These are phyloP conservation scores for Backusella psychrophila DNA, from an alignment of 192 early-diverging fungal species.

Conservation along the genomic window DNA sequence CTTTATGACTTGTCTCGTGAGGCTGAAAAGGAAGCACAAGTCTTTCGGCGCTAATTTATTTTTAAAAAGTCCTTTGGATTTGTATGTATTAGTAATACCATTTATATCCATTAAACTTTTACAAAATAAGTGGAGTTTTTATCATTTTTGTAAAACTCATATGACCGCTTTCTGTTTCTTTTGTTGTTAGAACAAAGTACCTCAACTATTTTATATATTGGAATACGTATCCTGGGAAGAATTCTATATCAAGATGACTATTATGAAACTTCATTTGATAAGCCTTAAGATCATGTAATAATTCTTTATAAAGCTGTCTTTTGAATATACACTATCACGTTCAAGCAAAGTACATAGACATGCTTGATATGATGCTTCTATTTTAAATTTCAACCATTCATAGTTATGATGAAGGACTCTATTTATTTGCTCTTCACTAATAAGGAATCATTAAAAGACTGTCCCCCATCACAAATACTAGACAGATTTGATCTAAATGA, in stretches of 20 bases:
- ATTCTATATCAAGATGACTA: not conserved
- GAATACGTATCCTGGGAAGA: not conserved
- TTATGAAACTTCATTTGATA: not conserved
- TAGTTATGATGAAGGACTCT: not conserved
- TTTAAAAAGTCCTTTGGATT: not conserved
- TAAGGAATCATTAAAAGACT: not conserved
- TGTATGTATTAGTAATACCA: not conserved
- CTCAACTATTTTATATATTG: not conserved
- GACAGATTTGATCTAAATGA: not conserved
- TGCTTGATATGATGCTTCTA: not conserved
- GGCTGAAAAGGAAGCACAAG: not conserved
- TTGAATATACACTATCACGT: not conserved
- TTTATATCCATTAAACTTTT: not conserved
- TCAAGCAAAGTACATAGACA: not conserved
- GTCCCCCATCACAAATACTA: not conserved
- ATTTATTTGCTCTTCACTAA: not conserved
- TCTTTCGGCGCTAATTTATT: not conserved
- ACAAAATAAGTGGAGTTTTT: not conserved
- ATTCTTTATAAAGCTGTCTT: not conserved
- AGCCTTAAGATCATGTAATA: not conserved
- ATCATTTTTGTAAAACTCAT: not conserved
- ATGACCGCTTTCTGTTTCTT: not conserved
- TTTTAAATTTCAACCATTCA: not conserved
- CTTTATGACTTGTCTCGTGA: not conserved
- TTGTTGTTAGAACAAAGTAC: not conserved